phyloP scores from a whole-genome alignment of 1,284 basidiomycete genomes.

The Meira nashicola region DNA sequence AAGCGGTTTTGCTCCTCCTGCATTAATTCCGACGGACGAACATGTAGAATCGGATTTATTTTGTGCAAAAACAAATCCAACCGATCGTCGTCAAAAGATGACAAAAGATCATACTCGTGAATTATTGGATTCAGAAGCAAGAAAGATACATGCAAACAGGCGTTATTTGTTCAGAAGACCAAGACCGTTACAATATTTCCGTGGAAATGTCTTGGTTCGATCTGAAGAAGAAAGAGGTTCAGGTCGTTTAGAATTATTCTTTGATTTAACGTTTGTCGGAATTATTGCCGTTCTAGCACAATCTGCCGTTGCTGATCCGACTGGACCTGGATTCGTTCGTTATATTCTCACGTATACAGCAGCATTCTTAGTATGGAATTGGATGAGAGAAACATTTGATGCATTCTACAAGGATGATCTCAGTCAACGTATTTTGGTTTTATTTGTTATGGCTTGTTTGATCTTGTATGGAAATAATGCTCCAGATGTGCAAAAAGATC shows the following conservation, averaged over 20 bases:
- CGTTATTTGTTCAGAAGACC: constrained; percentile 41
- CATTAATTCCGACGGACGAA: constrained; percentile 16
- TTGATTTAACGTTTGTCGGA: constrained; percentile 42
- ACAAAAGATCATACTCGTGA: constrained; percentile 13
- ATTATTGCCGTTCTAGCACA: constrained; percentile 38
- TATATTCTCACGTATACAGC: constrained; percentile 38
- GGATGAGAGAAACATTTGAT: constrained; percentile 40
- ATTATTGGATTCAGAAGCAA: constrained; percentile 22
- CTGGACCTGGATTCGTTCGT: constrained; percentile 29
- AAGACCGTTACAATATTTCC: constrained; percentile 40
- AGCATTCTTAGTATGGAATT: constrained; percentile 40
- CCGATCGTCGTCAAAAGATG: constrained; percentile 9
- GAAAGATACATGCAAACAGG: constrained; percentile 25
- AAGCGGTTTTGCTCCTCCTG: constrained; percentile 24
- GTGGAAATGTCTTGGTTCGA: constrained; percentile 30
- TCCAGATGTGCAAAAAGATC: constrained; percentile 18
- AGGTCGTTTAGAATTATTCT: constrained; percentile 28
- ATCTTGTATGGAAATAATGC: constrained; percentile 45
- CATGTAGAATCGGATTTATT: not conserved
- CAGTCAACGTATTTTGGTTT: constrained; percentile 29
- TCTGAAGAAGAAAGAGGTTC: constrained; percentile 32
- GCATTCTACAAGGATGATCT: constrained; percentile 43
- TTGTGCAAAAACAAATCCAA: not conserved
- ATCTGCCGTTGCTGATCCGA: constrained; percentile 33
- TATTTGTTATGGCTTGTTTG: constrained; percentile 39